Conservation (phyloP, 2,329 filamentous ascomycete genomes). For the Calonectria hongkongensis region DNA sequence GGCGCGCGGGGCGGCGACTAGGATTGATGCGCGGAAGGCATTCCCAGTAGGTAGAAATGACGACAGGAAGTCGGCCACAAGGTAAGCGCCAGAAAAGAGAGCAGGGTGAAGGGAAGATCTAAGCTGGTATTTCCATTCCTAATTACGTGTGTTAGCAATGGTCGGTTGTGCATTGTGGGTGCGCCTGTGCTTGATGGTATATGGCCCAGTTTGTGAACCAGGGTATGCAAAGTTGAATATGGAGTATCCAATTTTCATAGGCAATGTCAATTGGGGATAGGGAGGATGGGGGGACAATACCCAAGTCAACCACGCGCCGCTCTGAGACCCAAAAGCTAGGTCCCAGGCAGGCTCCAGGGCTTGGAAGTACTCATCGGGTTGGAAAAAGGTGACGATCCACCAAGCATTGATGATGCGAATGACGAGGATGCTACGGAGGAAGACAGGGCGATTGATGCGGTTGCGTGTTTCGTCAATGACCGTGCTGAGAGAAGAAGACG, state of each 20-base stretch:
- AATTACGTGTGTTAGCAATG: constrained; percentile 44
- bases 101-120: constrained; percentile 94
- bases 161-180: not conserved
- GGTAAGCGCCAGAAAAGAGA: constrained; percentile 87
- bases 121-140: constrained; percentile 95
- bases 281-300: constrained; percentile 70
- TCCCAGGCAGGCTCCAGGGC: constrained; percentile 96
- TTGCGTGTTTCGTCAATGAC: constrained; percentile 48
- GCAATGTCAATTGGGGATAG: not conserved
- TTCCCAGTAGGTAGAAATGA: constrained; percentile 71
- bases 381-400: constrained; percentile 91
- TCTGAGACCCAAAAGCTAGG: constrained; percentile 84
- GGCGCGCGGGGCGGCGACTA: constrained; percentile 83
- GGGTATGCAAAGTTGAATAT: not conserved
- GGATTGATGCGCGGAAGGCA: constrained; percentile 76
- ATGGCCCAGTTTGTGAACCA: not conserved
- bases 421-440: constrained; percentile 69
- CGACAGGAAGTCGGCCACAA: constrained; percentile 74
- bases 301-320: constrained; percentile 97
- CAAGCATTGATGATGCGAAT: constrained; percentile 89
- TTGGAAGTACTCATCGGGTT: constrained; percentile 98
- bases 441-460: constrained; percentile 52
- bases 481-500: constrained; percentile 17
- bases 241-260: not conserved
- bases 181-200: not conserved